Evolutionary conservation across 495 filamentous ascomycete genomes (phyloP), one percentile per base, ranked within the genome.

Genomic region (Neurospora hispaniola): DNA sequence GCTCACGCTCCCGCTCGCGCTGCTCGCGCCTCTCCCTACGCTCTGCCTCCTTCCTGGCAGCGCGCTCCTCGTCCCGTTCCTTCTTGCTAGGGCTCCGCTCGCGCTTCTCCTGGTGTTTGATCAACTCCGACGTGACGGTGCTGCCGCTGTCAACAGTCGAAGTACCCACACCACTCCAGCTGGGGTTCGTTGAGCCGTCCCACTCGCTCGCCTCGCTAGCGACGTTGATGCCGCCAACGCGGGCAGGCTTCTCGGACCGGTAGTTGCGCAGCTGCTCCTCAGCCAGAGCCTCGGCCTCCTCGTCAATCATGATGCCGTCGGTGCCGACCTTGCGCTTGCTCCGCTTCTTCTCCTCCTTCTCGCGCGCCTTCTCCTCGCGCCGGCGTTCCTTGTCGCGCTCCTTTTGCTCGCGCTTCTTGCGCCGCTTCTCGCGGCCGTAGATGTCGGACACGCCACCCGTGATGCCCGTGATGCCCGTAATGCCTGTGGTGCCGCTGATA

Each of bases 171-270:
- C 69, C 70, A 76, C 75, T 85, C 77, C 77, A 80, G 72, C 80
- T 82, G 18, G 81, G 89, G 84, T 81, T 87, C 76, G 82, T 90
- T 7, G 82, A 85, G 59, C 86, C 87, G 77, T 91, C 92, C 82
- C 90, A 90, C 75, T 90, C 87, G 72, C 88, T 91, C 69, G 89
- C 92, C 71, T 97, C 94, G 59, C 88, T 81, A 74, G 91, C 84
- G 68, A 89, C 88, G 80, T 97, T 97, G 76, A 97, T 82, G 20
- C 94, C 94, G 46, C 94, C 94, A 23, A 97, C 92, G 42, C 90
- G 86, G 3, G 94, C 94, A 5, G 93, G 83, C 77, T 91, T 93
- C 81, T 97, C 94, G 78, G 92, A 86, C 9, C 93, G 90, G 83
- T 97, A 97, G 2, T 89, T 88, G 46, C 91, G 89, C 41, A 88